Conservation (phyloP, 1,139 yeast species). For the Geotrichum fermentans region DNA sequence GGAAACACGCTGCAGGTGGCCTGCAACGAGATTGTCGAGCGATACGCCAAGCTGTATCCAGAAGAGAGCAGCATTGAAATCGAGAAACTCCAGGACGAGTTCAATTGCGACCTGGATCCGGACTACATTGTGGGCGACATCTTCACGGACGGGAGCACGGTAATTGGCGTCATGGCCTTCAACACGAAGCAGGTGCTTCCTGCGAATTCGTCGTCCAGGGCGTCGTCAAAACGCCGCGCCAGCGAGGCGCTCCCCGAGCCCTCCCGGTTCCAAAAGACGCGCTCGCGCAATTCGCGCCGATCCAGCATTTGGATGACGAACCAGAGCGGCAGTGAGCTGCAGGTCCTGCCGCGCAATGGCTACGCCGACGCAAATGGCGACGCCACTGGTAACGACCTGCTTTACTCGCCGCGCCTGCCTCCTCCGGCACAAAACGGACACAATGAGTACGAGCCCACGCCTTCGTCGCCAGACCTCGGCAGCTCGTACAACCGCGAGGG, state of each 20-base stretch:
- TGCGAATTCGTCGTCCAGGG: background rate
- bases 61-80: constrained; percentile 46
- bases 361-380: background rate
- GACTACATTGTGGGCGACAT: constrained; percentile 63
- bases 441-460: background rate
- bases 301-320: constrained; percentile 12
- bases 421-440: constrained; percentile 2
- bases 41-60: constrained; percentile 62
- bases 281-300: constrained; percentile 1
- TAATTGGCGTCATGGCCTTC: constrained; percentile 29
- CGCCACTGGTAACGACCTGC: background rate
- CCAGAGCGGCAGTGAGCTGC: constrained; percentile 4
- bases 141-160: constrained; percentile 51
- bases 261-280: background rate
- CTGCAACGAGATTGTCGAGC: constrained; percentile 46
- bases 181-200: background rate
- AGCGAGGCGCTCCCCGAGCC: constrained; percentile 6
- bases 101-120: constrained; percentile 70
- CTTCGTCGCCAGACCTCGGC: constrained; percentile 17
- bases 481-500: too few relatives aligned
- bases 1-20: constrained; percentile 45
- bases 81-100: constrained; percentile 56
- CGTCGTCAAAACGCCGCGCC: constrained; percentile 12
- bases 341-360: constrained; percentile 2
- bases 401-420: constrained; percentile 2